Evolutionary conservation across 139 green algal species (phyloP), one percentile per base, ranked within the genome.

Genomic region (Chlorella sp.): DNA sequence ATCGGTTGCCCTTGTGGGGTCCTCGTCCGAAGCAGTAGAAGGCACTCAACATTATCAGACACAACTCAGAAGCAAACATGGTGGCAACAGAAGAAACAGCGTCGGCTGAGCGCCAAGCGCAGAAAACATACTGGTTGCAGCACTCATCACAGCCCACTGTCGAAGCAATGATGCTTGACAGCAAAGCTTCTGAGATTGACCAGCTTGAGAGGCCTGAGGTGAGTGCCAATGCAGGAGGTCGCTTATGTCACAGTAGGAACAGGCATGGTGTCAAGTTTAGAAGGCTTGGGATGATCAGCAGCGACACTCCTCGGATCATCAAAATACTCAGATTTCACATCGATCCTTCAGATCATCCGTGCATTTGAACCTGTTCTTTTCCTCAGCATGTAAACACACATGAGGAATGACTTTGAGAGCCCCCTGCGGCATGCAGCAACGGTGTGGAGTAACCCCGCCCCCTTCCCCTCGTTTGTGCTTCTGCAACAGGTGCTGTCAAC

Each of bases 161-260:
- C 20, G 88, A 97, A 70, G 83, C 85, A 0, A 97, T 97, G 92
- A 97, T 97, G 92, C 80, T 97, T 50, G 92, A 97, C 82, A 88
- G 74, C 61, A 77, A 89, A 59, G 92, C 91, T 17, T 42, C 68
- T 2, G 72, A 81, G 26, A 92, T 97, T 35, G 91, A 97, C 71
- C 74, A 81, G 36, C 55, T 89, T 24, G 91, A 97, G 67, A 74
- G 91, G 22, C 91, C 91, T 10, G 91, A 97, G 85, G 91, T 96
- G 59, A 2, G 81, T 27, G 26, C 2, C 69, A 59, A 66, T 29
- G n/a, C 26, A 26, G n/a, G 23, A 70, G 26, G 26, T 23, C 55
- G 29, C 62, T n/a, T 61, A 24, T 50, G 1, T 62, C 30, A 23
- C 33, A 61, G 29, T 64, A 64, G n/a, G 23, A 65, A 22, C 50